Base-by-base conservation (phyloP, 1,284 basidiomycete genomes). In the Fomes fomentarius region DNA sequence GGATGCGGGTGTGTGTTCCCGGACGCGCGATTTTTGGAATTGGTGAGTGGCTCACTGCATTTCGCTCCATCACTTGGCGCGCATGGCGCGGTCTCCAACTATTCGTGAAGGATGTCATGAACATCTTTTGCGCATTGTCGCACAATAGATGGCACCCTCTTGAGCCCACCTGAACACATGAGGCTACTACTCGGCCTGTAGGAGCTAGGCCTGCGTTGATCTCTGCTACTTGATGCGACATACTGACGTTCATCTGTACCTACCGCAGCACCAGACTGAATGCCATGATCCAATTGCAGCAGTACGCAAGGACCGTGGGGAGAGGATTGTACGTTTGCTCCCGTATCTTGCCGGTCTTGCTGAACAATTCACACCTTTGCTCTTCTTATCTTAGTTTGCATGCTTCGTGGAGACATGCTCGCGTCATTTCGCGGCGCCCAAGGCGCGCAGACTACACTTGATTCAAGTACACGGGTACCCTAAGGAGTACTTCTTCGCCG, bases 1-100 rank as follows among this genome's bases (percentile, higher is more conserved):
- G 74, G 78, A 2, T 95, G 94, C 72, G 80, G 82, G 14, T 85
- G 85, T 67, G 89, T 94, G n/a, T 96, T 96, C 66, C 94, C 94
- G 1, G 90, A 93, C 64, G 85, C 83, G 42, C 76, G 86, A 52
- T 69, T 95, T 19, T 70, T 96, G 26, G 84, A 89, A 57, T 68
- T 96, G 71, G 92, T 93, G 67, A 74, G 91, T 77, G 52, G 35
- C 52, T 24, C 44, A 9, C 51, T 40, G 10, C 22, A n/a, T 25
- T n/a, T 17, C 33, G 30, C 14, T 28, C 17, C n/a, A 40, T 6
- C 24, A n/a, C n/a, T n/a, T n/a, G n/a, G n/a, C n/a, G n/a, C n/a
- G n/a, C n/a, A n/a, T n/a, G n/a, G n/a, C n/a, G n/a, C n/a, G n/a
- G n/a, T n/a, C n/a, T n/a, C n/a, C n/a, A n/a, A 5, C 3, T 45